Evolutionary conservation across 148 eudicot genomes (phyloP).

Genomic region (Amaranthus palmeri): DNA sequence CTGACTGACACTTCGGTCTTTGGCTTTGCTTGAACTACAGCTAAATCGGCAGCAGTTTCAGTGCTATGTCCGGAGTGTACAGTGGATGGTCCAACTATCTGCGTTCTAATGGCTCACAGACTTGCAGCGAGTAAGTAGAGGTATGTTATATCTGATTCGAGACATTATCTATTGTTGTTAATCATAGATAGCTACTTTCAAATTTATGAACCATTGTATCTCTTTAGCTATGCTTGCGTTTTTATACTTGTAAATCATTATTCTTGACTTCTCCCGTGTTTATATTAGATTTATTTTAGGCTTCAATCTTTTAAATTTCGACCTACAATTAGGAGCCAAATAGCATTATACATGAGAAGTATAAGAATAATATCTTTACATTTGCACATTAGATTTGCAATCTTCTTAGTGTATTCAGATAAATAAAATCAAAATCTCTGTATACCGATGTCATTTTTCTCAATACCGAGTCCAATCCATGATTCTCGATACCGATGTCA

Average conservation of each 20-base stretch:
- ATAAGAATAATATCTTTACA: too few relatives aligned
- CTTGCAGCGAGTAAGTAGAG: constrained; percentile 84
- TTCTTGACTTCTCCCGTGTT: background rate
- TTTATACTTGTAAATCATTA: too few relatives aligned
- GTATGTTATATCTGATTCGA: constrained; percentile 31
- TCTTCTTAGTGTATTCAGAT: too few relatives aligned
- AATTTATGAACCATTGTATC: background rate
- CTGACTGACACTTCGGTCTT: constrained; percentile 17
- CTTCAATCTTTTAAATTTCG: too few relatives aligned
- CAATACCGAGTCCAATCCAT: too few relatives aligned
- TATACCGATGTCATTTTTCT: too few relatives aligned
- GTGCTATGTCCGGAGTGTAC: constrained; percentile 83
- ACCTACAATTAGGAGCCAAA: too few relatives aligned
- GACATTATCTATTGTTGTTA: background rate
- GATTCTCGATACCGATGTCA: too few relatives aligned
- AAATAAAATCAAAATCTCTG: too few relatives aligned
- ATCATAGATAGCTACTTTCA: background rate
- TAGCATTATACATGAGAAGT: too few relatives aligned
- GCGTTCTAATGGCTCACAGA: constrained; percentile 66
- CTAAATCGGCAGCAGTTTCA: constrained; percentile 98
- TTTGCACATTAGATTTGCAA: too few relatives aligned
- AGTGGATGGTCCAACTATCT: constrained; percentile 83
- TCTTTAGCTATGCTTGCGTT: background rate
- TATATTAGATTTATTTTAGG: background rate
- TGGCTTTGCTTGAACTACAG: constrained; percentile 62